phyloP scores from a whole-genome alignment of 495 filamentous ascomycete genomes.

The Aspergillus cavernicola region DNA sequence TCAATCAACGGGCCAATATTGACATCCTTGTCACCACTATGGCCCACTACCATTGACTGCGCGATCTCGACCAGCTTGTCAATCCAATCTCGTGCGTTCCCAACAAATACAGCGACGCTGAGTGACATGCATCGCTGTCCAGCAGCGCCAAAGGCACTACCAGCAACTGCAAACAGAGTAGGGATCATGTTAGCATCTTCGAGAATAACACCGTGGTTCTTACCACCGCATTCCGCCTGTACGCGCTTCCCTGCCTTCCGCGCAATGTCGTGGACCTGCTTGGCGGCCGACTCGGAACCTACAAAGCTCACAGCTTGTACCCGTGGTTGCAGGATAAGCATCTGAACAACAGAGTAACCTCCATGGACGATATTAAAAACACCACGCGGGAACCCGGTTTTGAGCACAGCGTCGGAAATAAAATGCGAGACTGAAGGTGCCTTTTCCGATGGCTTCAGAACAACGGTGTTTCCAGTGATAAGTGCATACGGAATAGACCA shows the following conservation, averaged over 20 bases:
- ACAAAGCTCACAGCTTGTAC: conserved; percentile 29
- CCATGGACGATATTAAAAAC: conserved; percentile 32
- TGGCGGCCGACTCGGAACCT: conserved; percentile 23
- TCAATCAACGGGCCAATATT: conserved; percentile 29
- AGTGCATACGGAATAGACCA: conserved; percentile 24
- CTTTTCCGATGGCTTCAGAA: conserved; percentile 25
- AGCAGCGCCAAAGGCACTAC: conserved; percentile 30
- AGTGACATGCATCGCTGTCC: conserved; percentile 31
- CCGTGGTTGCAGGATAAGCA: conserved; percentile 21
- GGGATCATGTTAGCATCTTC: conserved; percentile 29
- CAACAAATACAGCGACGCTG: conserved; percentile 29
- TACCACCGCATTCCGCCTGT: conserved; percentile 28
- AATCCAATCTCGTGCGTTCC: conserved; percentile 20
- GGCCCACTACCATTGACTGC: conserved; percentile 26
- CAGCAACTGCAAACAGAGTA: conserved; percentile 26
- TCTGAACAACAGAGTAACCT: conserved; percentile 12
- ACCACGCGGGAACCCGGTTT: conserved; percentile 24
- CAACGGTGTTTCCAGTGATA: conserved; percentile 23
- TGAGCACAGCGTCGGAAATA: conserved; percentile 20
- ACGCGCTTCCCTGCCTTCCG: conserved; percentile 23
- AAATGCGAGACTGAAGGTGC: conserved; percentile 18
- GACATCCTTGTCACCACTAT: conserved; percentile 17
- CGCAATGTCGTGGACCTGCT: conserved; percentile 24
- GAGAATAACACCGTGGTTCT: conserved; percentile 29
- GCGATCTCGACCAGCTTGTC: conserved; percentile 26